Evolutionary conservation across 257 asterid genomes (phyloP), one percentile per base, ranked within the genome.

Genomic region (Apocynum venetum): DNA sequence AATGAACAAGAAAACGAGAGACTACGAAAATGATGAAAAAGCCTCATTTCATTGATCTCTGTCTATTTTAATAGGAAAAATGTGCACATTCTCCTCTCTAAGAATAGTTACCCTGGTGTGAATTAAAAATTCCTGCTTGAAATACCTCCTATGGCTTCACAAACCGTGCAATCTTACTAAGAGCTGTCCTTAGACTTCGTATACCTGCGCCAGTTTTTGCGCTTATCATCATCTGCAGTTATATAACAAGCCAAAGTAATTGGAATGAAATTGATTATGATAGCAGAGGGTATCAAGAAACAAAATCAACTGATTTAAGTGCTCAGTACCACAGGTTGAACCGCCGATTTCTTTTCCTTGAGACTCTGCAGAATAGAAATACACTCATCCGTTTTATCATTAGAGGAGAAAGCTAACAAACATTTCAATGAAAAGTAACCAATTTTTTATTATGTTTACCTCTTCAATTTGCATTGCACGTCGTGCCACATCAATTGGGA

Each of bases 381-480:
- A 69, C 48, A 80, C 44, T 74, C 49, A 71, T 61, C 72, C 74
- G 59, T 31, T 53, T 77, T 75, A 79, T 71, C 49, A 47, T 57
- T 46, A 60, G 11, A 68, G 6, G 38, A 36, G 60, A 75, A 44
- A 3, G n/a, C n/a, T 48, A 25, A 35, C 59, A 43, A 36, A 31
- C 20, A 65, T 70, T 72, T 64, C 64, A 51, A 47, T 68, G 15
- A 20, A 25, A 12, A 73, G 60, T 41, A 36, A 74, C n/a, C 57
- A 35, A 46, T 46, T 38, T 14, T n/a, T n/a, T n/a, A n/a, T n/a
- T n/a, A n/a, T n/a, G n/a, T 38, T 35, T 68, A 90, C 98, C 97
- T 95, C 99, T 92, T 93, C 98, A 60, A 96, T 96, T 89, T 96
- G 97, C 96, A 90, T 96, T 77, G 98, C 98, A 78, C 96, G 88